Evolutionary conservation across 768 basidiomycete species (phyloP).

Genomic region (Tulasnella sp.): DNA sequence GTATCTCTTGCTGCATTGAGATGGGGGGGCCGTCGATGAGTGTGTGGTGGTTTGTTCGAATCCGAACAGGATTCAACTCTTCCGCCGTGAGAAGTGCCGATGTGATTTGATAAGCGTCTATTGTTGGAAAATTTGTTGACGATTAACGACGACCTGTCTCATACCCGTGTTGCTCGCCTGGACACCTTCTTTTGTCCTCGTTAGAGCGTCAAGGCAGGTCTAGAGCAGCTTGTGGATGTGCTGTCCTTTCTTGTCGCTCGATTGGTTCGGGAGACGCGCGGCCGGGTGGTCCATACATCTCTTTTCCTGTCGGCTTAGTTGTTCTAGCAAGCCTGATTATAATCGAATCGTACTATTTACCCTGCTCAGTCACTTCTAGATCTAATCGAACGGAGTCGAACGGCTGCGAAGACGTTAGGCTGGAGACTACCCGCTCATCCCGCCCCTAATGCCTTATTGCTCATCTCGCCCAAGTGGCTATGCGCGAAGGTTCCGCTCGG

Average conservation of each 20-base stretch:
- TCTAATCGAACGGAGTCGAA: too few relatives aligned
- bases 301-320: neutral
- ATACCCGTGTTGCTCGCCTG: conserved; percentile 3
- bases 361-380: too few relatives aligned
- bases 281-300: neutral
- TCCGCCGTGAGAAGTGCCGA: neutral
- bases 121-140: neutral
- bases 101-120: neutral
- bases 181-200: neutral
- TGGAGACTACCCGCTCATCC: too few relatives aligned
- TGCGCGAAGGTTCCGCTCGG: too few relatives aligned
- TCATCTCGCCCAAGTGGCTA: too few relatives aligned
- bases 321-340: too few relatives aligned
- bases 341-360: neutral
- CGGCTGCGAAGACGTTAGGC: too few relatives aligned
- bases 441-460: too few relatives aligned
- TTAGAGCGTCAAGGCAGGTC: neutral
- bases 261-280: neutral
- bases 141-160: neutral
- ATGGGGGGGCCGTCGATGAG: neutral
- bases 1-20: neutral
- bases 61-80: neutral
- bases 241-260: neutral
- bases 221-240: neutral
- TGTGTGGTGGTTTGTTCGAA: neutral